phyloP scores from a whole-genome alignment of 371 early-diverging fungal genomes.

The Circinella umbellata region DNA sequence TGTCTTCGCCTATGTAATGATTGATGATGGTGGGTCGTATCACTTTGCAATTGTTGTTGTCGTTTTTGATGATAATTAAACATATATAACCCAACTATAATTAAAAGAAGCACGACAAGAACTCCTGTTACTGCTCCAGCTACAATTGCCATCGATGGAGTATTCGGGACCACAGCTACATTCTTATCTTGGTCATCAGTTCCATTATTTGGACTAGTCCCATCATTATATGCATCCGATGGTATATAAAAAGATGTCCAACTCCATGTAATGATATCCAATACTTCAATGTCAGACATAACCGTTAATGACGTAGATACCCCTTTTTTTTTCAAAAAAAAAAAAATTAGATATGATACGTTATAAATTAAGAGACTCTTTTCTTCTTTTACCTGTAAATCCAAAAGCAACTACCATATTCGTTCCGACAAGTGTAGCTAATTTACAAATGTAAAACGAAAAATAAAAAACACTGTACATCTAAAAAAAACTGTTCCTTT shows the following conservation, averaged over 20 bases:
- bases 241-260: conserved; percentile 47
- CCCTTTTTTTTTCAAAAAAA: conserved; percentile 9
- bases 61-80: conserved; percentile 30
- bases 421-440: conserved; percentile 45
- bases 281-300: conserved; percentile 48
- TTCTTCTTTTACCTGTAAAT: conserved; percentile 37
- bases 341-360: too few relatives aligned
- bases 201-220: conserved; percentile 7
- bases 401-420: conserved; percentile 57
- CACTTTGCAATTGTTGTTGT: conserved; percentile 9
- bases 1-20: background rate
- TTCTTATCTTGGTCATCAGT: background rate
- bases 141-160: conserved; percentile 43
- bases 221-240: conserved; percentile 17
- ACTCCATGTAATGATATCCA: conserved; percentile 49
- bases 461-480: too few relatives aligned
- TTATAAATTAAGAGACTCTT: background rate
- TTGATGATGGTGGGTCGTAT: background rate
- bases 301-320: conserved; percentile 46
- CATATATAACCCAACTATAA: conserved; percentile 39
- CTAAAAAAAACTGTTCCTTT: too few relatives aligned
- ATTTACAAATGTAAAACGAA: background rate
- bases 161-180: conserved; percentile 11
- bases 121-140: conserved; percentile 48
- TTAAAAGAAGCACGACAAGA: conserved; percentile 37